A percentile compares a stretch with the other conserved stretches of the same genome.
Conservation (phyloP, 2,329 filamentous ascomycete species). For the Pseudocercospora vitis region DNA sequence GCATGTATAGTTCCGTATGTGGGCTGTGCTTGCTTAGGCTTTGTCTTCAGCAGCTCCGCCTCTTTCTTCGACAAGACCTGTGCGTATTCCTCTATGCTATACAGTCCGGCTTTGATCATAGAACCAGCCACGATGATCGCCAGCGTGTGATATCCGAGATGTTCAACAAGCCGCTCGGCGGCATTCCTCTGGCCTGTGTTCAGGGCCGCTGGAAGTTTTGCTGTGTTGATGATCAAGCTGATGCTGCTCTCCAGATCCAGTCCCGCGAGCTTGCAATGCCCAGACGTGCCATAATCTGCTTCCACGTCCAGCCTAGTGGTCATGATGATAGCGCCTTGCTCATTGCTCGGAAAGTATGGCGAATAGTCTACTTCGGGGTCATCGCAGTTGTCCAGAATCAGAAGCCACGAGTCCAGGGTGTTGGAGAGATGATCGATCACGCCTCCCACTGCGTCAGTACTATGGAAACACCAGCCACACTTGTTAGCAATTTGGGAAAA, state of each 20-base stretch:
- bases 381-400: conserved; percentile 9
- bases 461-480: not conserved
- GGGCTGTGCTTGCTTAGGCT: not conserved
- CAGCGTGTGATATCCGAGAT: not conserved
- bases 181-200: not conserved
- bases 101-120: not conserved
- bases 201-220: not conserved
- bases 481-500: not conserved
- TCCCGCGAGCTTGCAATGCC: not conserved
- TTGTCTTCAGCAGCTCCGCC: not conserved
- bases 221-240: not conserved
- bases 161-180: not conserved
- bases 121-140: conserved; percentile 4
- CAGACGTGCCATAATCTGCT: not conserved
- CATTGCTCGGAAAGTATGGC: not conserved
- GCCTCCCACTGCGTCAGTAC: not conserved
- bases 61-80: not conserved
- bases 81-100: not conserved
- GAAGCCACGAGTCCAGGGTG: not conserved
- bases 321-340: not conserved
- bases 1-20: conserved; percentile 8
- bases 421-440: not conserved
- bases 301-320: not conserved
- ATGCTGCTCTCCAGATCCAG: not conserved
- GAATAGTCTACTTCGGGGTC: not conserved